Evolutionary conservation across 352 stramenopile species (phyloP).

Genomic region (Globisporangium polare): DNA sequence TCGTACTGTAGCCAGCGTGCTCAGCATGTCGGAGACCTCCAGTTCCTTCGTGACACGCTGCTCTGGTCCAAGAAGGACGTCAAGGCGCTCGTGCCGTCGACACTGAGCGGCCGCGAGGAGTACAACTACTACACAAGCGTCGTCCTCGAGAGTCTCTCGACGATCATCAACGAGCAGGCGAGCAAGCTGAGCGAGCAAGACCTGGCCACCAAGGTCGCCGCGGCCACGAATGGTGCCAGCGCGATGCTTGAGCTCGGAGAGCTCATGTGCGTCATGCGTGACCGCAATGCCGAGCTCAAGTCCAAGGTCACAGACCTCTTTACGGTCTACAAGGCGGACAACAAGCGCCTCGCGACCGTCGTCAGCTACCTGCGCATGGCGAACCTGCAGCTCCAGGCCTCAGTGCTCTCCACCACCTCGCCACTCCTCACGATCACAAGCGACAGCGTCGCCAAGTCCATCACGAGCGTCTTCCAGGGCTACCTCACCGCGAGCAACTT

Average conservation of each 20-base stretch:
- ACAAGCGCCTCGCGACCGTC: neutral
- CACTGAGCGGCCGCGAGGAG: neutral
- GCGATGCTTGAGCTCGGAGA: conserved; percentile 4
- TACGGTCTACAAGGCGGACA: neutral
- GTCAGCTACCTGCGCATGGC: conserved; percentile 1
- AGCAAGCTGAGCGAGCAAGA: neutral
- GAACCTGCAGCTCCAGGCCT: neutral
- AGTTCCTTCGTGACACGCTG: conserved; percentile 14
- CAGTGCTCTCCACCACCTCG: neutral
- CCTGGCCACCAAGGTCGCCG: neutral
- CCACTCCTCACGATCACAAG: neutral
- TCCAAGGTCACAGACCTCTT: neutral
- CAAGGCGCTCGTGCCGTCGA: conserved; percentile 12
- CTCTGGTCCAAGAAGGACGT: conserved; percentile 11
- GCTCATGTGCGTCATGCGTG: conserved; percentile 3
- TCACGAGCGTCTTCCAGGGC: neutral
- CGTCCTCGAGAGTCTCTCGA: conserved; percentile 16
- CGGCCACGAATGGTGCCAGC: neutral
- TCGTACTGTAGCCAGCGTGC: conserved; percentile 5
- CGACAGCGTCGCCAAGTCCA: neutral
- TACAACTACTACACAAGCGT: conserved; percentile 18
- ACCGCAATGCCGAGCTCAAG: neutral
- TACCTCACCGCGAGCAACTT: neutral
- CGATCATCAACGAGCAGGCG: neutral
- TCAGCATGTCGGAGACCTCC: neutral